Evolutionary conservation across 31 red algal species (phyloP).

Genomic region (Odonthalia washingtoniensis): DNA sequence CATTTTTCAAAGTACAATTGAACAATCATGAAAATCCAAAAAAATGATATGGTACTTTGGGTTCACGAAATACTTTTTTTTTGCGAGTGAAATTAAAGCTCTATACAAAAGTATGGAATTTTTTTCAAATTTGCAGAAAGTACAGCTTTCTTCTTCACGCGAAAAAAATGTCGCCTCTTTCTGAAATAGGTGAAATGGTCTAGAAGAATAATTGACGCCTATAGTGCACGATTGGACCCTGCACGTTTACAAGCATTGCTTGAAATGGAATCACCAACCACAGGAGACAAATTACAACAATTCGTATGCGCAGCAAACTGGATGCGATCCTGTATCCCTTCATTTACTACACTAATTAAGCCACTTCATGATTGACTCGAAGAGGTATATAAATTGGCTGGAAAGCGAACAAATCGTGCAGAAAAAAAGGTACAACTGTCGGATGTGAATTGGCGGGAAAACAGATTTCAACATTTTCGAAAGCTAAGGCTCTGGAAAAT

Average conservation of each 20-base stretch:
- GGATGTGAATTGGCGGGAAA: not conserved
- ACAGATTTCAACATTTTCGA: not conserved
- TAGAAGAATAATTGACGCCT: not conserved
- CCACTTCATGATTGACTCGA: not conserved
- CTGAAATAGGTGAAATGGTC: conserved; percentile 5
- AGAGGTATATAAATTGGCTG: conserved; percentile 3
- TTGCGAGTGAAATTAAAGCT: not conserved
- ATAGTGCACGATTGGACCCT: conserved; percentile 8
- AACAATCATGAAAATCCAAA: not conserved
- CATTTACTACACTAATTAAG: not conserved
- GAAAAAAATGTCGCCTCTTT: not conserved
- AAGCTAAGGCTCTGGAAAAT: not conserved
- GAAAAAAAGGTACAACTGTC: not conserved
- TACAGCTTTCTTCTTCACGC: not conserved
- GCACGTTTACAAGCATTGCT: not conserved
- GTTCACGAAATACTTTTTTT: conserved; percentile 18
- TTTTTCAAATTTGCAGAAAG: not conserved
- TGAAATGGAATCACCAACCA: not conserved
- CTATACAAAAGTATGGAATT: not conserved
- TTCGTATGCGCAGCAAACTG: conserved; percentile 1
- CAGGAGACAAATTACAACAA: not conserved
- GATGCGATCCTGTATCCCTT: not conserved
- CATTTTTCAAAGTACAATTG: conserved; percentile 11
- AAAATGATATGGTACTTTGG: not conserved
- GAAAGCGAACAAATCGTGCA: conserved; percentile 22